These are phyloP conservation scores for Endogone sp. DNA, from an alignment of 192 early-diverging fungal genomes.

Conservation along the genomic window DNA sequence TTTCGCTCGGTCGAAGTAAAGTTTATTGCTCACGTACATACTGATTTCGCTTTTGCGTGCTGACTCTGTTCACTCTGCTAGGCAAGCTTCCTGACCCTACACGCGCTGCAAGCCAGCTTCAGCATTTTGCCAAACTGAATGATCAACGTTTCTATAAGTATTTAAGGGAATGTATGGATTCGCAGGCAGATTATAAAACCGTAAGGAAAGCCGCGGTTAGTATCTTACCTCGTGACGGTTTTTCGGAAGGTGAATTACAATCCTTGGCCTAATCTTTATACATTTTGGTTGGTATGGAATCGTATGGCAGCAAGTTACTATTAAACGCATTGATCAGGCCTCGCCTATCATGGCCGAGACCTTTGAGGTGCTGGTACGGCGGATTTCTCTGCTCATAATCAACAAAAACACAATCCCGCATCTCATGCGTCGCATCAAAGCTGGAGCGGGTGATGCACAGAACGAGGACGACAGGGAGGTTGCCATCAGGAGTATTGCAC, in stretches of 20 bases:
- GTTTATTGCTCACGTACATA: too few species aligned
- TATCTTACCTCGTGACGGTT: background rate
- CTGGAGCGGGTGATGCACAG: slow-evolving; percentile 5
- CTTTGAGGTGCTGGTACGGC: slow-evolving; percentile 68
- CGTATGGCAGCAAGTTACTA: slow-evolving; percentile 46
- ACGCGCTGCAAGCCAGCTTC: slow-evolving; percentile 56
- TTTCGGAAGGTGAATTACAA: background rate
- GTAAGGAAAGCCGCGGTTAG: slow-evolving; percentile 62
- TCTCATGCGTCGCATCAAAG: slow-evolving; percentile 49
- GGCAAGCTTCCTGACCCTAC: slow-evolving; percentile 56
- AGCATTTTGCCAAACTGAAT: slow-evolving; percentile 67
- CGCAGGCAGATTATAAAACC: slow-evolving; percentile 60
- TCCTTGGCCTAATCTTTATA: too few species aligned
- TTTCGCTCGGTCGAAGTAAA: too few species aligned
- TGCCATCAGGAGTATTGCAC: slow-evolving; percentile 34
- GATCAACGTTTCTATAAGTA: slow-evolving; percentile 64
- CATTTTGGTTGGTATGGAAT: too few species aligned
- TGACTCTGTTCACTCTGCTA: background rate
- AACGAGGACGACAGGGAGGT: slow-evolving; percentile 17
- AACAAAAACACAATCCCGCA: slow-evolving; percentile 62
- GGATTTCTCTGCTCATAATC: slow-evolving; percentile 69
- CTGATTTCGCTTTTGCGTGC: background rate
- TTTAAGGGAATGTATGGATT: slow-evolving; percentile 70
- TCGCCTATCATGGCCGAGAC: slow-evolving; percentile 60
- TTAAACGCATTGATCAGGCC: slow-evolving; percentile 62